Conservation (phyloP, 495 filamentous ascomycete genomes). For the Penicillium diatomitis region DNA sequence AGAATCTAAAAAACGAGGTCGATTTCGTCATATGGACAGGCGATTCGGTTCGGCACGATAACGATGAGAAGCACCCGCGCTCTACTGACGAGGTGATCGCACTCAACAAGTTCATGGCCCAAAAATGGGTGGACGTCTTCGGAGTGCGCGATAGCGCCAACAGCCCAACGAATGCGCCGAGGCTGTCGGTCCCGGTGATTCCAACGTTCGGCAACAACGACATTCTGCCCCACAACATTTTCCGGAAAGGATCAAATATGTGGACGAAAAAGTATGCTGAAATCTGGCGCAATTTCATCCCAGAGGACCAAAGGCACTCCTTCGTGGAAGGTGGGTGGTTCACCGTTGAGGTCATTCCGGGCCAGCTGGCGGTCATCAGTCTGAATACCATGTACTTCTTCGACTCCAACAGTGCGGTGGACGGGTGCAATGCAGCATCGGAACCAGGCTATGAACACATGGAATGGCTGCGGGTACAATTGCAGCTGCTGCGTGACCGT, state of each 20-base stretch:
- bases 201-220: constrained; percentile 97
- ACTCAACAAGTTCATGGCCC: constrained; percentile 64
- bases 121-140: constrained; percentile 70
- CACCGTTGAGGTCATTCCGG: constrained; percentile 81
- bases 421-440: constrained; percentile 67
- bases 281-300: constrained; percentile 81
- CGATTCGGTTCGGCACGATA: constrained; percentile 91
- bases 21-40: constrained; percentile 99
- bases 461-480: constrained; percentile 92
- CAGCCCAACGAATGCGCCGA: constrained; percentile 33
- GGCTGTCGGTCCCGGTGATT: constrained; percentile 67
- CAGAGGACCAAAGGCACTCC: constrained; percentile 82
- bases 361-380: constrained; percentile 81
- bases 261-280: constrained; percentile 66
- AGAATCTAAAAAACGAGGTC: constrained; percentile 69
- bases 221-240: constrained; percentile 93
- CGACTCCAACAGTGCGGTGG: constrained; percentile 80
- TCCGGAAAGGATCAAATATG: constrained; percentile 71
- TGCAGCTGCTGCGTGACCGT: constrained; percentile 69
- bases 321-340: constrained; percentile 95
- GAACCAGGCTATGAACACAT: constrained; percentile 91
- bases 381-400: constrained; percentile 97
- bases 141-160: constrained; percentile 36
- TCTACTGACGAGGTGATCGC: constrained; percentile 60
- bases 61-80: constrained; percentile 76